Evolutionary conservation across 495 filamentous ascomycete genomes (phyloP).

Genomic region (Aspergillus nanangensis): DNA sequence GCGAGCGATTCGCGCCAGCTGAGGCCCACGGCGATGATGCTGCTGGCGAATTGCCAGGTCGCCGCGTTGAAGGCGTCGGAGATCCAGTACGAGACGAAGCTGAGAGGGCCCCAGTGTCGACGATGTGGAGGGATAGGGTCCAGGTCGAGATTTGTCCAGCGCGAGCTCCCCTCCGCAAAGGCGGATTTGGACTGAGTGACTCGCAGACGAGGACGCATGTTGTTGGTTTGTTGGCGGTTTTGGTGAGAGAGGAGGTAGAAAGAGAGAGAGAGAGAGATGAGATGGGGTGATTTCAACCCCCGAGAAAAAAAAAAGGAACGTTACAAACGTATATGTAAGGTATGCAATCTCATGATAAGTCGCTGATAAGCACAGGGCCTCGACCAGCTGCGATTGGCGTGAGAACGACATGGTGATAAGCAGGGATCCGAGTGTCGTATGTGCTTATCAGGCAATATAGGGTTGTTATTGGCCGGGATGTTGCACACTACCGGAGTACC

Average conservation of each 20-base stretch:
- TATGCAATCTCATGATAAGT: too few relatives aligned
- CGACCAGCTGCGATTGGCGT: too few relatives aligned
- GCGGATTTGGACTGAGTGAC: conserved; percentile 32
- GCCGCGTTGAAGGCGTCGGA: conserved; percentile 58
- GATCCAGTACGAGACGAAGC: conserved; percentile 56
- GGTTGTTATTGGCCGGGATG: too few relatives aligned
- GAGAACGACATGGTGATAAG: background rate
- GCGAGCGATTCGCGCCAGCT: conserved; percentile 57
- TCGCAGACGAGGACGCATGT: conserved; percentile 25
- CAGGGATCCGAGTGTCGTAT: background rate
- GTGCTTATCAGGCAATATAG: background rate
- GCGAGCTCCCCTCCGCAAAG: conserved; percentile 35
- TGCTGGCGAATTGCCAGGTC: conserved; percentile 58
- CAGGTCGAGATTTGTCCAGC: conserved; percentile 43
- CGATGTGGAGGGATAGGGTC: conserved; percentile 36
- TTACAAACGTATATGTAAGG: too few relatives aligned
- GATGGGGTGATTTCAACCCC: too few relatives aligned
- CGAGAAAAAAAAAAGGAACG: too few relatives aligned
- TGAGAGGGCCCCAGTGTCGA: conserved; percentile 41
- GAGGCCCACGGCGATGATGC: conserved; percentile 59
- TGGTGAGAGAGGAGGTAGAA: background rate
- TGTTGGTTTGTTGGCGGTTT: conserved; percentile 14
- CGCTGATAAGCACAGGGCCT: too few relatives aligned
- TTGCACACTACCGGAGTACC: background rate
- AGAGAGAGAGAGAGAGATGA: background rate